These are phyloP conservation scores for Vitis labrusca DNA, from an alignment of 164 flowering plant genomes.

Conservation along the genomic window DNA sequence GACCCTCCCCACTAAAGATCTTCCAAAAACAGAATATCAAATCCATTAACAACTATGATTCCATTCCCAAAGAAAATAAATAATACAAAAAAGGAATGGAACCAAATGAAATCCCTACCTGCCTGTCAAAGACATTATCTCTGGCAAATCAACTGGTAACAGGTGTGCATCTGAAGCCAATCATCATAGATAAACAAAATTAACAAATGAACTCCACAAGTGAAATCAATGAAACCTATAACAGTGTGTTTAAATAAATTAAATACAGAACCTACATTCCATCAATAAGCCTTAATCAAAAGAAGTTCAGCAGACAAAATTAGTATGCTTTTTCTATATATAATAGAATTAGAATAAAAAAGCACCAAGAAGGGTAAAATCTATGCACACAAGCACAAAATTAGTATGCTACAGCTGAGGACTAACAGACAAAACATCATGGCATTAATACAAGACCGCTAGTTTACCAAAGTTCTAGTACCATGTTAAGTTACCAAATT, in stretches of 20 bases:
- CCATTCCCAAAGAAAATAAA: background rate
- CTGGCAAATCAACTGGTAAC: slow-evolving; percentile 83
- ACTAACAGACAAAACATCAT: too few species aligned
- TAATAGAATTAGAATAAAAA: too few species aligned
- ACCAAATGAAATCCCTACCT: slow-evolving; percentile 41
- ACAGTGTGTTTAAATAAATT: background rate
- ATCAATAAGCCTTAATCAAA: too few species aligned
- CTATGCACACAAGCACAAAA: too few species aligned
- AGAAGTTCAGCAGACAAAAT: too few species aligned
- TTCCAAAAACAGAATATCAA: background rate
- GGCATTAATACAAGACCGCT: too few species aligned
- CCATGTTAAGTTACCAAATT: too few species aligned
- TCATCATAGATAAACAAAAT: slow-evolving; percentile 7
- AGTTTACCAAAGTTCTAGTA: too few species aligned
- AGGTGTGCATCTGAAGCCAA: slow-evolving; percentile 87
- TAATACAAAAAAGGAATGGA: background rate
- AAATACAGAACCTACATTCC: background rate
- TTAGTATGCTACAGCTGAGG: too few species aligned
- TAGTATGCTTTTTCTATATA: too few species aligned
- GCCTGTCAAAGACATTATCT: slow-evolving; percentile 60
- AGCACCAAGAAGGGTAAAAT: too few species aligned
- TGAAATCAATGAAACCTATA: background rate
- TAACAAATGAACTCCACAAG: background rate
- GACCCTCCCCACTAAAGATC: too few species aligned
- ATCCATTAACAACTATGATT: background rate